phyloP scores from a whole-genome alignment of 805 yeast genomes.

The Metahyphopichia silvanorum region DNA sequence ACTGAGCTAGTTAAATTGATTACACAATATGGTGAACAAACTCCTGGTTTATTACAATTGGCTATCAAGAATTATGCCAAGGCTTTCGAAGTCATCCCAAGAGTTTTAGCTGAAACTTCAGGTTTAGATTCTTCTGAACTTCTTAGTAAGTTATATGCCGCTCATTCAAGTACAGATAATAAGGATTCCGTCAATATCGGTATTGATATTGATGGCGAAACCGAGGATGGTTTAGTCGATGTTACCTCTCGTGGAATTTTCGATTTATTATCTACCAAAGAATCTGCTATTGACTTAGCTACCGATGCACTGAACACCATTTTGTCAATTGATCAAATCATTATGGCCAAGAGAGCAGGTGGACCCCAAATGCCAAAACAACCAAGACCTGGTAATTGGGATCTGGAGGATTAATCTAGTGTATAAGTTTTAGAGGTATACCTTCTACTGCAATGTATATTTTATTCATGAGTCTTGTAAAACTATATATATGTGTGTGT shows the following conservation, averaged over 20 bases:
- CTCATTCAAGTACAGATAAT: conserved; percentile 56
- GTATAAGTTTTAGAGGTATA: too few relatives aligned
- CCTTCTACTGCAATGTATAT: background rate
- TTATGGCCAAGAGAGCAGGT: conserved; percentile 98
- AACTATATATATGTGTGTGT: too few relatives aligned
- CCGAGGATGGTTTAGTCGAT: conserved; percentile 63
- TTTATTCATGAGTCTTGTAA: background rate
- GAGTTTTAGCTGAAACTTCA: conserved; percentile 89
- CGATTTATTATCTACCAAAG: conserved; percentile 78
- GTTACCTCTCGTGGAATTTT: conserved; percentile 65
- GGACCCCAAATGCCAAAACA: conserved; percentile 90
- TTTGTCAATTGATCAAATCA: conserved; percentile 91
- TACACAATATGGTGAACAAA: conserved; percentile 83
- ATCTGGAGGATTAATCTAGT: conserved; percentile 75
- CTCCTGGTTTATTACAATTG: conserved; percentile 89
- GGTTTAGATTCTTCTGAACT: conserved; percentile 89
- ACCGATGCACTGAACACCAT: conserved; percentile 94
- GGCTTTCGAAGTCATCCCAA: conserved; percentile 92
- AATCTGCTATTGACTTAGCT: conserved; percentile 86
- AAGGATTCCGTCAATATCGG: conserved; percentile 58
- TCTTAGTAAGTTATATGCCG: conserved; percentile 84
- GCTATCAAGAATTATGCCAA: conserved; percentile 93
- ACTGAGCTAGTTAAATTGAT: conserved; percentile 79
- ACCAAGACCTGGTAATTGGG: conserved; percentile 93
- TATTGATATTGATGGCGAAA: conserved; percentile 66